These are phyloP conservation scores for Paradendryphiella salina DNA, from an alignment of 2,329 filamentous ascomycete genomes.

Conservation along the genomic window DNA sequence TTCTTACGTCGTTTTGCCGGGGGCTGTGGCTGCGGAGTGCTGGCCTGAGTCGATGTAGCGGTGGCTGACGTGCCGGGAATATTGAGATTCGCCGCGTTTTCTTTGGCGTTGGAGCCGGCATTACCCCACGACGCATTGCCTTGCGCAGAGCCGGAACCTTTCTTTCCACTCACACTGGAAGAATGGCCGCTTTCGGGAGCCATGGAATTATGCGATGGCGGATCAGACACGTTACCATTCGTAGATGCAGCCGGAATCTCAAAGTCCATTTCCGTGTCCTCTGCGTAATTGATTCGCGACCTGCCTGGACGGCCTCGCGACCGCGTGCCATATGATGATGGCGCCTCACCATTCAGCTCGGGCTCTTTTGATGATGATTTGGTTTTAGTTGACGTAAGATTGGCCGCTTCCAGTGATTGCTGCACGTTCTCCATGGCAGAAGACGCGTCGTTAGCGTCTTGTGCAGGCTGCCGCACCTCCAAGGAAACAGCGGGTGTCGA, in stretches of 20 bases:
- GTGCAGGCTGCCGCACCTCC: constrained; percentile 31
- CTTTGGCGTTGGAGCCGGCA: constrained; percentile 41
- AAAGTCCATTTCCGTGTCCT: constrained; percentile 90
- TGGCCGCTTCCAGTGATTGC: constrained; percentile 36
- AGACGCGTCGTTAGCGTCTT: constrained; percentile 34
- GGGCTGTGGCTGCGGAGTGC: constrained; percentile 38
- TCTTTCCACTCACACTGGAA: constrained; percentile 44
- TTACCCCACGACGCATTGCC: constrained; percentile 47
- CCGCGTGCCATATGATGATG: constrained; percentile 76
- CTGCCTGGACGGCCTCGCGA: constrained; percentile 84
- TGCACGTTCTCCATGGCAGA: constrained; percentile 32
- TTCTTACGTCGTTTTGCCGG: constrained; percentile 82
- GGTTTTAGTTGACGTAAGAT: constrained; percentile 33
- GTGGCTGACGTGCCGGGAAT: constrained; percentile 64
- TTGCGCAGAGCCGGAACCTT: constrained; percentile 46
- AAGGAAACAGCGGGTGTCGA: constrained; percentile 39
- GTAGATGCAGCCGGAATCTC: constrained; percentile 65
- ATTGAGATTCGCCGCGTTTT: constrained; percentile 37
- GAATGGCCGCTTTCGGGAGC: constrained; percentile 40
- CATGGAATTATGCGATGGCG: constrained; percentile 43
- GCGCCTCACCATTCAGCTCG: constrained; percentile 55
- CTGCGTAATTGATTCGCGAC: constrained; percentile 89
- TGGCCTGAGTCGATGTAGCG: constrained; percentile 49
- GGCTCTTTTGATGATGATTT: constrained; percentile 41
- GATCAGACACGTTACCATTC: constrained; percentile 57